A percentile compares a stretch with the other conserved stretches of the same genome.
phyloP scores from a whole-genome alignment of 306 rosid species.

The Myrica gale region DNA sequence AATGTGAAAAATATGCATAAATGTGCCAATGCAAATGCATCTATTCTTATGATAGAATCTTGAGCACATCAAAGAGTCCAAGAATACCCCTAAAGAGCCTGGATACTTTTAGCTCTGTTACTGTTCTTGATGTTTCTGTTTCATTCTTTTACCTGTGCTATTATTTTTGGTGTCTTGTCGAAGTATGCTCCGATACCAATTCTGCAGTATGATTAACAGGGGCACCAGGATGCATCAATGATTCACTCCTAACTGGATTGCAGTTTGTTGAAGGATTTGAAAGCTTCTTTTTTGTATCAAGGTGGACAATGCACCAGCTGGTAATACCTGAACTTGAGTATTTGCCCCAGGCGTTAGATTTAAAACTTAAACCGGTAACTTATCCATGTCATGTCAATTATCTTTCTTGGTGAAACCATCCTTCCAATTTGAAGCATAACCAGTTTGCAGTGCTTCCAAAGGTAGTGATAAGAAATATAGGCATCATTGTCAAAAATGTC shows the following conservation, averaged over 20 bases:
- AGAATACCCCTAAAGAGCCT: background rate
- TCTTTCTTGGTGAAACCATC: conserved; percentile 20
- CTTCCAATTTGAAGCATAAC: conserved; percentile 1
- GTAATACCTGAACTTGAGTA: conserved; percentile 47
- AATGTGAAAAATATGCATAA: background rate
- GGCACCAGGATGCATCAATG: conserved; percentile 91
- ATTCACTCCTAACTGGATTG: conserved; percentile 84
- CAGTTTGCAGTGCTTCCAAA: background rate
- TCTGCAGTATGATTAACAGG: conserved; percentile 55
- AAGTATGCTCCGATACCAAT: conserved; percentile 30
- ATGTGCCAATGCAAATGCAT: background rate
- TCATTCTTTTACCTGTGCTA: conserved; percentile 1
- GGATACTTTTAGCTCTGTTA: background rate
- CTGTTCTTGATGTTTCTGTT: conserved; percentile 5
- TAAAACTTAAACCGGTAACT: conserved; percentile 18
- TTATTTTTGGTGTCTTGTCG: conserved; percentile 15
- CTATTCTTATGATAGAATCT: background rate
- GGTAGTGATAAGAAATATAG: background rate
- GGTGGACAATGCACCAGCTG: conserved; percentile 98
- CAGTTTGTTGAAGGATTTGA: conserved; percentile 84
- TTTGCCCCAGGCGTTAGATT: conserved; percentile 18
- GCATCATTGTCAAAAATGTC: background rate
- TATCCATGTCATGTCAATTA: background rate
- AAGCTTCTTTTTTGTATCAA: conserved; percentile 76
- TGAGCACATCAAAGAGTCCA: background rate